Conservation (phyloP, 345 rosid species). For the Gossypium arboreum region DNA sequence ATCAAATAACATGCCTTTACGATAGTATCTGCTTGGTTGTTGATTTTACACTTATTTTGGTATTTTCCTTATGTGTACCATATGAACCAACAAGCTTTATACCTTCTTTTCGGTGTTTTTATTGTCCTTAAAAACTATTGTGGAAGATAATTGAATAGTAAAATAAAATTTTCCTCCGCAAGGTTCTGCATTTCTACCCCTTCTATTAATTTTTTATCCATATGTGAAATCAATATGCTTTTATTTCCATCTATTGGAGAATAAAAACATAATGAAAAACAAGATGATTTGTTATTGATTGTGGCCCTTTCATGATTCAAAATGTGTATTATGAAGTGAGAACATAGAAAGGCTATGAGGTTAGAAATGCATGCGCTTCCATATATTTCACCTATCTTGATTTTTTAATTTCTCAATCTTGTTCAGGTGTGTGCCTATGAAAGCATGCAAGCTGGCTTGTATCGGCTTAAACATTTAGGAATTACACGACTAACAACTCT, state of each 20-base stretch:
- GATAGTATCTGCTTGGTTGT: not conserved
- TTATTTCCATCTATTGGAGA: slow-evolving; percentile 3
- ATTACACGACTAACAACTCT: slow-evolving; percentile 71
- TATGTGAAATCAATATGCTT: not conserved
- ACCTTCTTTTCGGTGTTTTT: not conserved
- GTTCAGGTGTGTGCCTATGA: slow-evolving; percentile 87
- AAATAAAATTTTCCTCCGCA: not conserved
- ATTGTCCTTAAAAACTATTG: not conserved
- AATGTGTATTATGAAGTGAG: not conserved
- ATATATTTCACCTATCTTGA: not conserved
- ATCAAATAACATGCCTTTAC: not conserved
- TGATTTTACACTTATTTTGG: not conserved
- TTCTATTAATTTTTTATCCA: not conserved
- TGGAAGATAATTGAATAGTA: not conserved
- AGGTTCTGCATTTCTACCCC: not conserved
- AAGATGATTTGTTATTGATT: not conserved
- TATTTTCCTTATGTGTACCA: not conserved
- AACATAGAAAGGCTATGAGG: not conserved
- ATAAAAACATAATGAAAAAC: not conserved
- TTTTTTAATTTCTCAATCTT: not conserved
- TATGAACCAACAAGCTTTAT: not conserved
- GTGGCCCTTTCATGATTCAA: not conserved
- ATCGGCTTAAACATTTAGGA: slow-evolving; percentile 89
- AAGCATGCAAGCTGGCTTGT: slow-evolving; percentile 95
- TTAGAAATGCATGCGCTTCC: not conserved